phyloP scores from a whole-genome alignment of 495 filamentous ascomycete genomes.

The Trichoderma gamsii region DNA sequence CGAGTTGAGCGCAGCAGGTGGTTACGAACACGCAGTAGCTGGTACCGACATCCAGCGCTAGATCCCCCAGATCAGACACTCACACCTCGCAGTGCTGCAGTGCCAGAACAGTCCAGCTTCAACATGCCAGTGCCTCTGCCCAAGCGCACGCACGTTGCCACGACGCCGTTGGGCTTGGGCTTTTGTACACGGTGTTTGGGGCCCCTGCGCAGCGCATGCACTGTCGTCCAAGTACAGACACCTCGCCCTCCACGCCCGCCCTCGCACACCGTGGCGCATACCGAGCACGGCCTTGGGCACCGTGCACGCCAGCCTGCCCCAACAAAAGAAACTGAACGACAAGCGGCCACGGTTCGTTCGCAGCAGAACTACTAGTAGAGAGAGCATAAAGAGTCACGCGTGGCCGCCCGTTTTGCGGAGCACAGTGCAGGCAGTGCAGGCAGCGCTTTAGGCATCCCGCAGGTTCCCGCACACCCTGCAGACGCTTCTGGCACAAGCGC shows the following conservation, averaged over 20 bases:
- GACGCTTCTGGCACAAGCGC: background rate
- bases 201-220: background rate
- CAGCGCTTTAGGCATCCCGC: background rate
- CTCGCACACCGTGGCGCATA: conserved; percentile 7
- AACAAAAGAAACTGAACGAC: background rate
- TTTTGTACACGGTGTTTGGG: conserved; percentile 6
- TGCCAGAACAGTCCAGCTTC: too few species aligned
- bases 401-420: conserved; percentile 4
- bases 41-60: background rate
- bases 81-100: background rate
- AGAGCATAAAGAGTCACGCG: background rate
- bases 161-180: background rate
- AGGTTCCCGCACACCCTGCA: background rate
- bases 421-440: background rate
- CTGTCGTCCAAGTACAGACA: too few species aligned
- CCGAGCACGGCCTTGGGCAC: background rate
- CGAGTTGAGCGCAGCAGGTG: background rate
- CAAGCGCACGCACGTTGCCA: background rate
- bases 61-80: background rate
- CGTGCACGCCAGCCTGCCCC: background rate
- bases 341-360: too few species aligned
- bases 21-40: background rate
- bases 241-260: too few species aligned
- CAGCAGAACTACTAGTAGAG: too few species aligned
- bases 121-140: too few species aligned